Conservation (phyloP, 345 rosid species). For the Citropsis articulata region DNA sequence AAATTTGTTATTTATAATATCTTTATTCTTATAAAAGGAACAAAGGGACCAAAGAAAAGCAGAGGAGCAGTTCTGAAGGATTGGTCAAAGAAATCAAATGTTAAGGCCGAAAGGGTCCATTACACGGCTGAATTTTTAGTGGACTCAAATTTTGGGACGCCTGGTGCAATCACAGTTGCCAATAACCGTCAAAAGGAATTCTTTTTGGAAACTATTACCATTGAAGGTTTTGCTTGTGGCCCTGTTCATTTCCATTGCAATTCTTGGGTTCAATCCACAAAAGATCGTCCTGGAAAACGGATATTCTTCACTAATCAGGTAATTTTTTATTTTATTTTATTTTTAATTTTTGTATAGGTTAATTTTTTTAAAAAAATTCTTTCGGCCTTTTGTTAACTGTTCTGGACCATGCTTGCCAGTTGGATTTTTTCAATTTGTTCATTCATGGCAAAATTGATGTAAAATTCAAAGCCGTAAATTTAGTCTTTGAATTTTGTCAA, state of each 20-base stretch:
- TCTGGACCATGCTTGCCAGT: constrained; percentile 5
- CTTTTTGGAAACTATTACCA: constrained; percentile 75
- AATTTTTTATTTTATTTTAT: not conserved
- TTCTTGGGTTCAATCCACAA: constrained; percentile 88
- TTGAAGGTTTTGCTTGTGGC: constrained; percentile 83
- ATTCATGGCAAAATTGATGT: not conserved
- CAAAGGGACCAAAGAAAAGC: constrained; percentile 53
- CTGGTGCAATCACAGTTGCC: constrained; percentile 82
- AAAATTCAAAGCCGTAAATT: constrained; percentile 17
- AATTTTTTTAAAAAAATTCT: too few species aligned
- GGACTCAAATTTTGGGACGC: constrained; percentile 67
- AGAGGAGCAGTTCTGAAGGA: constrained; percentile 62
- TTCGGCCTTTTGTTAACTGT: not conserved
- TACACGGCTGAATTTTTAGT: constrained; percentile 82
- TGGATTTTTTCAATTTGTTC: not conserved
- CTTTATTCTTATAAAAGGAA: not conserved
- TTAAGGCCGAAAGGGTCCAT: constrained; percentile 78
- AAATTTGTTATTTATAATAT: not conserved
- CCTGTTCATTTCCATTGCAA: constrained; percentile 92
- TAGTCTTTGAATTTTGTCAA: constrained; percentile 10
- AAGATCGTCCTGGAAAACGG: constrained; percentile 60
- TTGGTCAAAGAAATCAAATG: constrained; percentile 81
- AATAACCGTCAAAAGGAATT: constrained; percentile 93
- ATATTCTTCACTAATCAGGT: constrained; percentile 91
- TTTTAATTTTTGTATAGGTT: not conserved